A percentile compares a stretch with the other conserved stretches of the same genome.
Conservation (phyloP, 2,329 filamentous ascomycete genomes). For the Sporothrix brunneoviolacea region DNA sequence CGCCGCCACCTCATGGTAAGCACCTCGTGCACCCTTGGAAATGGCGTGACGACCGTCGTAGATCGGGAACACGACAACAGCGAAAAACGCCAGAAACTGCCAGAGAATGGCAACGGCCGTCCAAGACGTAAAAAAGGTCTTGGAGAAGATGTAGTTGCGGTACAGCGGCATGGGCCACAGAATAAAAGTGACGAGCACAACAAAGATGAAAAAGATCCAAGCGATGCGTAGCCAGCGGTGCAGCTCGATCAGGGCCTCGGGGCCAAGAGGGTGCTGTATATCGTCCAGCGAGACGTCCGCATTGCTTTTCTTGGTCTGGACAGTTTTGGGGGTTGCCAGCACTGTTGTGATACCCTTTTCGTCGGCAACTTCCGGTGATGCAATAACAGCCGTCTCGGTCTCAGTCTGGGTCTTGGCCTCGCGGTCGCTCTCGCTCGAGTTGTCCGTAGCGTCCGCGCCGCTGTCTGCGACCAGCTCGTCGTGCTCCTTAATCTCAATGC, state of each 20-base stretch:
- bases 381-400: not conserved
- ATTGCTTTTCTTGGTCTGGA: no score
- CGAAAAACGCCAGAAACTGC: constrained; percentile 40
- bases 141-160: constrained; percentile 41
- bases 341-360: not conserved
- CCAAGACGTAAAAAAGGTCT: constrained; percentile 40
- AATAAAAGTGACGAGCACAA: constrained; percentile 38
- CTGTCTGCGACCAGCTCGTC: constrained; percentile 18
- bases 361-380: not conserved
- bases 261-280: constrained; percentile 24
- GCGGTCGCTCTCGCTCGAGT: not conserved
- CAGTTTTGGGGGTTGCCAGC: no score
- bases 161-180: constrained; percentile 45
- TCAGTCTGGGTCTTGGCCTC: not conserved
- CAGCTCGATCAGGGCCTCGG: constrained; percentile 8
- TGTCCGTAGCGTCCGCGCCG: no score
- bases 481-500: constrained; percentile 39
- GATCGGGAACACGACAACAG: constrained; percentile 40
- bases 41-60: constrained; percentile 33
- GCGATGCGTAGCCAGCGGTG: constrained; percentile 12
- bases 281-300: constrained; percentile 34
- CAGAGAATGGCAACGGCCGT: constrained; percentile 38
- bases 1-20: not conserved
- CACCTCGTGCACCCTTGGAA: constrained; percentile 1
- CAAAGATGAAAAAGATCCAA: constrained; percentile 8